Percentiles rank a stretch among this genome's conserved stretches.
phyloP scores from a whole-genome alignment of 225 moss, liverwort and hornwort species.

The Thuidium tamariscinum region DNA sequence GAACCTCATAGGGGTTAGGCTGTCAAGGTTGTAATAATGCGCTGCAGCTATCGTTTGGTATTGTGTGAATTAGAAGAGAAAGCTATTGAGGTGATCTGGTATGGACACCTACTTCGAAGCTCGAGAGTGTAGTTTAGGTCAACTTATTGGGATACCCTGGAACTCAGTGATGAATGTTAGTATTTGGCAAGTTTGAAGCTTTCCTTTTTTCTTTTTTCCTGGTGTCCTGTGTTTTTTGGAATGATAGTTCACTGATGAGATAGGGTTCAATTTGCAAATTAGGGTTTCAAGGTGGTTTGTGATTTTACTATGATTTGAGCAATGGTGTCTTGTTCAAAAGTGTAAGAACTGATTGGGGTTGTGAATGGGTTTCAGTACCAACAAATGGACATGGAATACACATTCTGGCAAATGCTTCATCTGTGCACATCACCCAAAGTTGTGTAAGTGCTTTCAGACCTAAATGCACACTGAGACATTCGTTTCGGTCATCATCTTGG shows the following conservation, averaged over 20 bases:
- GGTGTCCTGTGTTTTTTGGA: background rate
- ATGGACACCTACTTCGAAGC: background rate
- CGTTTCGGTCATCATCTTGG: background rate
- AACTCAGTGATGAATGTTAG: background rate
- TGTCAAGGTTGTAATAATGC: background rate
- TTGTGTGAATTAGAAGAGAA: background rate
- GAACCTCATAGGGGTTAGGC: background rate
- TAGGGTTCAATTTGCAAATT: background rate
- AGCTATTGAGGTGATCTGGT: background rate
- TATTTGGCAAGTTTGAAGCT: background rate
- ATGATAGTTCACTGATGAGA: background rate
- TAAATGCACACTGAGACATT: background rate
- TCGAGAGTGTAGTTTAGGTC: background rate
- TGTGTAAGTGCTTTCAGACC: slow-evolving; percentile 51
- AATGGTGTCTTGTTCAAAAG: background rate
- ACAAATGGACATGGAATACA: slow-evolving; percentile 99
- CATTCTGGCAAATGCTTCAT: slow-evolving; percentile 99
- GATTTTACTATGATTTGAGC: background rate
- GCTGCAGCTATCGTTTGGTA: background rate
- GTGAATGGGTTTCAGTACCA: slow-evolving; percentile 65
- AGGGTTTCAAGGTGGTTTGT: background rate
- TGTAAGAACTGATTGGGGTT: slow-evolving; percentile 13
- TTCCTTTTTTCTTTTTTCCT: background rate
- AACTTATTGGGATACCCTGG: background rate
- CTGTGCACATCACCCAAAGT: slow-evolving; percentile 98